Conservation (phyloP, 257 asterid species). For the Nicotiana benthamiana region DNA sequence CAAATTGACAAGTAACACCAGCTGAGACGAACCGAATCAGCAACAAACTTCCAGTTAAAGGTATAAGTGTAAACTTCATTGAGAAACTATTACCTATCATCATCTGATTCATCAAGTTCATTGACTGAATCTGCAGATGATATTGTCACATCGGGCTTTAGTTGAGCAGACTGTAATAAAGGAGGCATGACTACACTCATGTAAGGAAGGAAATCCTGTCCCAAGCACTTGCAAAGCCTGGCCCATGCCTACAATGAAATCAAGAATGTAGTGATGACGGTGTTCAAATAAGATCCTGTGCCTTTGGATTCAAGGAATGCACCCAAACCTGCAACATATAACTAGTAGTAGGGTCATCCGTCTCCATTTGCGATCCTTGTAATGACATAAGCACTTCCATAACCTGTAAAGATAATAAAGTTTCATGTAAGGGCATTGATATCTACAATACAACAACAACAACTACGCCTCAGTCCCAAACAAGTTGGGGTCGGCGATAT, state of each 20-base stretch:
- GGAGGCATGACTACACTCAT: constrained; percentile 98
- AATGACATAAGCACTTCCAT: constrained; percentile 90
- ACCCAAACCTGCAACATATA: constrained; percentile 81
- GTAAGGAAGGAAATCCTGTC: constrained; percentile 94
- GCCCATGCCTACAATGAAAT: constrained; percentile 74
- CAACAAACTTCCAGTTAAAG: neutral
- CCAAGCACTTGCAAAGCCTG: constrained; percentile 91
- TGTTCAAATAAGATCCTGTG: neutral
- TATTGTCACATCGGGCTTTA: constrained; percentile 86
- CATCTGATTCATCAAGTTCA: constrained; percentile 81
- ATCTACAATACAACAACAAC: neutral
- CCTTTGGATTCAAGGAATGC: neutral
- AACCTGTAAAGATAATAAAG: constrained; percentile 34
- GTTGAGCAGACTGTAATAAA: constrained; percentile 85
- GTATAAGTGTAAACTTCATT: neutral
- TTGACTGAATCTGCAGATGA: constrained; percentile 84
- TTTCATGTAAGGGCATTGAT: neutral
- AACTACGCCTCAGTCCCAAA: too few relatives aligned
- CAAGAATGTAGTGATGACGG: neutral
- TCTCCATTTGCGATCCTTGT: constrained; percentile 92
- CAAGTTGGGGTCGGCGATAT: too few relatives aligned
- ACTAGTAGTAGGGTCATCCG: constrained; percentile 91
- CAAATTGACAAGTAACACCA: neutral
- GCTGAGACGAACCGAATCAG: neutral
- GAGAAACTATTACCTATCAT: constrained; percentile 54